Conservation (phyloP, 805 yeast genomes). For the Metschnikowia koreensis region DNA sequence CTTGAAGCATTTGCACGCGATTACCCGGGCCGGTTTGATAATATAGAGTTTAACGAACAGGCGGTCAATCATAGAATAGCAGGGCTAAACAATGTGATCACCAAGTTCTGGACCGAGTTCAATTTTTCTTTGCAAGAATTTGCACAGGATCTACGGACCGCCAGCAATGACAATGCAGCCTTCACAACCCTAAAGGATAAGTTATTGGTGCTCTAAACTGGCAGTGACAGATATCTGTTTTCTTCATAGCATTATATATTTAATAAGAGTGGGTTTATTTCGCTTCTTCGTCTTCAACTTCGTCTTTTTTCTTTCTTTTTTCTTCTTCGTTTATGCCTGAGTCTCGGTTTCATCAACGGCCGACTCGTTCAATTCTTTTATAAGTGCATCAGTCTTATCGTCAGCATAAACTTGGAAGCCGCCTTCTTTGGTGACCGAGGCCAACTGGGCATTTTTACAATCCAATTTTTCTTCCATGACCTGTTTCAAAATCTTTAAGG, state of each 20-base stretch:
- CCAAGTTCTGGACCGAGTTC: constrained; percentile 19
- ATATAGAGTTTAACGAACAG: constrained; percentile 30
- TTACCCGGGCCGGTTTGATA: constrained; percentile 33
- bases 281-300: background rate
- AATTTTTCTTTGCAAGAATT: constrained; percentile 12
- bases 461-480: constrained; percentile 99
- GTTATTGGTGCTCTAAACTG: constrained; percentile 9
- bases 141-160: constrained; percentile 10
- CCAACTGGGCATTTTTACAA: constrained; percentile 91
- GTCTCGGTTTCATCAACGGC: constrained; percentile 17
- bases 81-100: constrained; percentile 17
- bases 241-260: background rate
- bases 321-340: background rate
- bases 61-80: constrained; percentile 26
- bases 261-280: no score
- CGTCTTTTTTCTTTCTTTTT: background rate
- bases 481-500: constrained; percentile 87
- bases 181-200: constrained; percentile 13
- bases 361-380: constrained; percentile 68
- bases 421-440: constrained; percentile 80
- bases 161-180: constrained; percentile 16
- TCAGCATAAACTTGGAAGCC: constrained; percentile 87
- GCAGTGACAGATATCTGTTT: background rate
- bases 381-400: constrained; percentile 77
- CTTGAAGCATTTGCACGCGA: constrained; percentile 35